Evolutionary conservation across 352 stramenopile genomes (phyloP), one percentile per base, ranked within the genome.

Genomic region (Phytophthora constricta): DNA sequence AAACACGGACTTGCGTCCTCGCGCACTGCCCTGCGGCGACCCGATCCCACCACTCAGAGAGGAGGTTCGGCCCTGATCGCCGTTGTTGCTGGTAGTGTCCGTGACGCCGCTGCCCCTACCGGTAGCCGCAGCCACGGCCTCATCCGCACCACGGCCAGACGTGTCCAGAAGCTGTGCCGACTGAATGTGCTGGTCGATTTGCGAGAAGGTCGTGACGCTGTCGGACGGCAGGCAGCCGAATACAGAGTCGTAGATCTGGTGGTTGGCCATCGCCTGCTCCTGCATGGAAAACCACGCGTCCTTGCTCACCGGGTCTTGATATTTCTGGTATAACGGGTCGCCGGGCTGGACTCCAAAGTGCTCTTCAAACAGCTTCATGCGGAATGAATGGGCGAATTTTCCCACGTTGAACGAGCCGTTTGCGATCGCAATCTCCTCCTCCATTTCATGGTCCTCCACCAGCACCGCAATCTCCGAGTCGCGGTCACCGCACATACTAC

Each of bases 391-490:
- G 2, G 68, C 80, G 70, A 95, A 95, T 52, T 91, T 92, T 50
- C 88, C 88, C 27, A 94, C 84, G 41, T 70, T 82, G 42, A 75
- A 83, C 2, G 62, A 48, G 2, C 75, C 77, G 16, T 75, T 65
- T 5, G 69, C 82, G 17, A 94, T 80, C 9, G 72, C 74, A 20
- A 87, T 75, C 1, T 61, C 62, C 13, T 87, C 69, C 43, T 92
- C 75, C 70, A 91, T 80, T 50, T 92, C 82, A 19, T 86, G 75
- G 50, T 96, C 88, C 14, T 96, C 88, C n/a, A 94, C 72, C 3
- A 94, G 37, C 22, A 93, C 86, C n/a, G 88, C 88, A 58, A 96
- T 92, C 65, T 96, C 88, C 25, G 88, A 96, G 62, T 96, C 88
- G 45, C 88, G 85, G 64, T 95, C 86, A 34, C 88, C 88, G n/a